Percentiles rank a stretch among this genome's conserved stretches.
Evolutionary conservation across 1,284 basidiomycete species (phyloP).

Genomic region (Phellinidium pouzarii): DNA sequence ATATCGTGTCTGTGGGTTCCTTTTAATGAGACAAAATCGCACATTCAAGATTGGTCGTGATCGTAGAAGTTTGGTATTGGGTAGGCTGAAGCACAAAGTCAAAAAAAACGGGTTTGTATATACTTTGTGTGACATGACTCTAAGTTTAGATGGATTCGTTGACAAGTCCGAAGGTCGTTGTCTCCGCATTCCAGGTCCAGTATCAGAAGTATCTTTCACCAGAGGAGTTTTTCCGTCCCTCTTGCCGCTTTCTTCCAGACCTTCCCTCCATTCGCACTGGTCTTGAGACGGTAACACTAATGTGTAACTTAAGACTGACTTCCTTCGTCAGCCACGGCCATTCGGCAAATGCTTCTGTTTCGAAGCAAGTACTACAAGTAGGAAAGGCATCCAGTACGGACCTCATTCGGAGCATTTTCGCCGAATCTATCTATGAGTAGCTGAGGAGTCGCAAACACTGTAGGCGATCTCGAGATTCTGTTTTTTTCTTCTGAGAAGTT

Average conservation of each 20-base stretch:
- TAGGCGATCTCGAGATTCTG: background rate
- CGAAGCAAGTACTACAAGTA: no score
- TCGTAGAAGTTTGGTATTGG: background rate
- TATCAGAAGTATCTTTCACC: background rate
- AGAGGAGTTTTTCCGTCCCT: background rate
- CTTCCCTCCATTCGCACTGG: background rate
- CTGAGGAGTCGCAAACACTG: background rate
- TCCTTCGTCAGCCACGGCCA: no score
- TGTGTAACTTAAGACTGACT: no score
- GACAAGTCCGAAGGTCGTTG: background rate
- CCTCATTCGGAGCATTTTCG: background rate
- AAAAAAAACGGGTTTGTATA: background rate
- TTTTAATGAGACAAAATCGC: background rate
- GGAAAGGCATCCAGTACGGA: background rate
- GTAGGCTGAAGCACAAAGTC: background rate
- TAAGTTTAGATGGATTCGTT: background rate
- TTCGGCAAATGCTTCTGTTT: no score
- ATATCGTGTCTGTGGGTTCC: background rate
- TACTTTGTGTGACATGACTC: background rate
- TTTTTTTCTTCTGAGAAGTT: background rate
- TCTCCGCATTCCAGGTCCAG: background rate
- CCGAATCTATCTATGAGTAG: background rate
- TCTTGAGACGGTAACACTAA: no score
- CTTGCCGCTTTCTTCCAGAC: background rate
- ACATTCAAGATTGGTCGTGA: background rate